These are phyloP conservation scores for Inonotus obliquus DNA, from an alignment of 1,284 basidiomycete species.

Conservation along the genomic window DNA sequence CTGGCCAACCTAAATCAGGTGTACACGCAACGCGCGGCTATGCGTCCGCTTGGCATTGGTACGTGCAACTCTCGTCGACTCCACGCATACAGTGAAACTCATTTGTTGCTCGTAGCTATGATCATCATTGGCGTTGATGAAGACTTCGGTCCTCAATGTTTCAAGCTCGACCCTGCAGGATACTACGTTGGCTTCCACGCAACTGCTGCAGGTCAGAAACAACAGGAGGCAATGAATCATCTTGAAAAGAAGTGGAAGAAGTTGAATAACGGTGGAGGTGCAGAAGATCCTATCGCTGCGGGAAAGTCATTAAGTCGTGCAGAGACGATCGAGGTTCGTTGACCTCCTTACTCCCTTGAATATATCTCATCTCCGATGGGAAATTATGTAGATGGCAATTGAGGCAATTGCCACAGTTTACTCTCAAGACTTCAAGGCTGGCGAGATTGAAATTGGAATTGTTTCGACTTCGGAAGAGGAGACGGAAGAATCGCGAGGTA, in stretches of 20 bases:
- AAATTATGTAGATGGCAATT: constrained; percentile 75
- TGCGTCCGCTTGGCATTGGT: constrained; percentile 97
- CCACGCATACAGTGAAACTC: neutral
- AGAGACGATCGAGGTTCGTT: constrained; percentile 78
- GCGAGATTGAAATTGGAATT: constrained; percentile 85
- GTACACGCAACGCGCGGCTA: constrained; percentile 95
- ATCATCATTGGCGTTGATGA: constrained; percentile 92
- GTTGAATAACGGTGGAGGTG: constrained; percentile 67
- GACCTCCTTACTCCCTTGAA: neutral
- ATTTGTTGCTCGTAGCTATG: constrained; percentile 62
- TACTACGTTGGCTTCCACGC: constrained; percentile 99
- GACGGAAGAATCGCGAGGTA: constrained; percentile 56
- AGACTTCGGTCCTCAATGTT: constrained; percentile 89
- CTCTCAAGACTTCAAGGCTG: constrained; percentile 92
- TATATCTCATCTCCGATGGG: neutral
- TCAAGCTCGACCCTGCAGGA: constrained; percentile 98
- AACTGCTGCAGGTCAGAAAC: constrained; percentile 94
- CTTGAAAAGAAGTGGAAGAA: constrained; percentile 99
- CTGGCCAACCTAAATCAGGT: constrained; percentile 99
- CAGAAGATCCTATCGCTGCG: constrained; percentile 68
- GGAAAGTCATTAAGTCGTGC: constrained; percentile 60
- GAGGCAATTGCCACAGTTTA: constrained; percentile 91
- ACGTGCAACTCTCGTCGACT: constrained; percentile 27
- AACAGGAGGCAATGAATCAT: constrained; percentile 98
- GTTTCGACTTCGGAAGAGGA: constrained; percentile 73